Evolutionary conservation across 2,329 filamentous ascomycete species (phyloP), one percentile per base, ranked within the genome.

Genomic region (Aspergillus fumigatiaffinis): DNA sequence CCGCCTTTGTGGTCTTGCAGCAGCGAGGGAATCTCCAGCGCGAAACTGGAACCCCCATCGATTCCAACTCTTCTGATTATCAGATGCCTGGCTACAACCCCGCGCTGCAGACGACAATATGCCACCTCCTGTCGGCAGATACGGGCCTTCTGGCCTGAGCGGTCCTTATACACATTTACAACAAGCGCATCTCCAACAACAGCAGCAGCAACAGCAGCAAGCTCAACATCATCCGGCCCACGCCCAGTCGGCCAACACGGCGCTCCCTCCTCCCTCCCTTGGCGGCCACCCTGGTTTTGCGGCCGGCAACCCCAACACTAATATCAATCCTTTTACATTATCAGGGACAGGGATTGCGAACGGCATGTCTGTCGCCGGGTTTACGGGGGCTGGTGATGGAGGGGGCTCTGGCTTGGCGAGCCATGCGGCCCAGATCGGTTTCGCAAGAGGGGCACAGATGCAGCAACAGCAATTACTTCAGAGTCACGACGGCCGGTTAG

Each of bases 391-490:
- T 50, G 83, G 83, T 9, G 87, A 86, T 61, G 77, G 79, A 54
- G 81, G 80, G 25, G 79, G 79, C 57, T 88, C 89, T 21, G 91
- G 91, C 1, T 84, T 96, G 52, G 91, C 87, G 32, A 93, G 91
- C 73, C 91, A 95, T 73, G 91, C 90, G 61, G 91, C 91, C 58
- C 87, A 93, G 69, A 90, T 94, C 83, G 88, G 91, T 6, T 97
- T 97, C 72, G 85, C 88, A 57, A 87, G 93, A 70, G 89, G 87
- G 73, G 88, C 79, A 73, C 81, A 74, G 68, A 84, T 87, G 71
- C 84, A 87, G 64, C 82, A 84, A 57, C 82, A 86, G 60, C 77
- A 79, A 62, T 66, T 76, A 64, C 75, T 77, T 56, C 76, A 78
- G 55, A 72, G 71, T 46, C 77, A 84, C 58, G 83, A 81, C 60